phyloP scores from a whole-genome alignment of 331 rosid species.

The Pyracantha coccinea region DNA sequence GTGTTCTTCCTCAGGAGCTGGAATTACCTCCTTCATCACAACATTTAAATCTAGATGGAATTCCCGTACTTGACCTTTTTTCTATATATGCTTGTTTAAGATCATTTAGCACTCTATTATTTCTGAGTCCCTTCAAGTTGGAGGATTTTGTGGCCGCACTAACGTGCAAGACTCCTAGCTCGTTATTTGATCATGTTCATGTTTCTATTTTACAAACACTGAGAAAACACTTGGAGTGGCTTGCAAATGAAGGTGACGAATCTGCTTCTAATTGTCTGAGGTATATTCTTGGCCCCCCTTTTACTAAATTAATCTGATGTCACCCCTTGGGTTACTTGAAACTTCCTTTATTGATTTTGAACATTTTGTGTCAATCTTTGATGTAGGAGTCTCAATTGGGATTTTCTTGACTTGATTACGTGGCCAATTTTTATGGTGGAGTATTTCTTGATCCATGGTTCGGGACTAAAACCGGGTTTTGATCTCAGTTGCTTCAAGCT shows the following conservation, averaged over 20 bases:
- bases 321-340: conserved; percentile 13
- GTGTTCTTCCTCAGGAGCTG: conserved; percentile 34
- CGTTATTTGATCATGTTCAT: conserved; percentile 72
- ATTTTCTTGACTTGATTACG: conserved; percentile 74
- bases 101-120: conserved; percentile 78
- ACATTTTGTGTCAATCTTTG: conserved; percentile 17
- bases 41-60: conserved; percentile 53
- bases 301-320: conserved; percentile 3
- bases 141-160: conserved; percentile 73
- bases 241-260: conserved; percentile 73
- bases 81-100: conserved; percentile 73
- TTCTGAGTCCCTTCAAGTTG: conserved; percentile 93
- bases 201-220: conserved; percentile 68
- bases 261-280: conserved; percentile 84
- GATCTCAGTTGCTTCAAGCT: conserved; percentile 42
- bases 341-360: conserved; percentile 3
- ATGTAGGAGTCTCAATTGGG: conserved; percentile 92
- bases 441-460: conserved; percentile 72
- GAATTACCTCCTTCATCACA: conserved; percentile 81
- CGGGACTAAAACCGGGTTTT: conserved; percentile 51
- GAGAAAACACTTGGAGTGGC: conserved; percentile 85
- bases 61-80: conserved; percentile 80
- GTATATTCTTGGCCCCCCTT: conserved; percentile 25
- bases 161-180: conserved; percentile 49
- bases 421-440: conserved; percentile 95